phyloP scores from a whole-genome alignment of 1,139 yeast species.

The Chernovozyma sophiae-reginae region DNA sequence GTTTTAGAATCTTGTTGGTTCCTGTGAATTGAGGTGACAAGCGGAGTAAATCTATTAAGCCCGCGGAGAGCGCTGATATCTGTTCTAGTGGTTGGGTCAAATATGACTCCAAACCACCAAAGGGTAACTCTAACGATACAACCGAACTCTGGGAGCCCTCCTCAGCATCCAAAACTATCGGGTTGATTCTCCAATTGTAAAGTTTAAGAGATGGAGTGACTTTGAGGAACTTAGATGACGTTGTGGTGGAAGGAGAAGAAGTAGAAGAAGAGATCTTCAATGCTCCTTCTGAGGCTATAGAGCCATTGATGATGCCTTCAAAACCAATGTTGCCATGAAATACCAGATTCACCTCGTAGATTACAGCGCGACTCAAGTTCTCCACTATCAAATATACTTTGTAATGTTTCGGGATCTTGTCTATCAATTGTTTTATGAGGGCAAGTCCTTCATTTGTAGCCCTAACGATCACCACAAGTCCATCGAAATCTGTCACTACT shows the following conservation, averaged over 20 bases:
- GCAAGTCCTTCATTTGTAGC: conserved; percentile 16
- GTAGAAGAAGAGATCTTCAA: too few species aligned
- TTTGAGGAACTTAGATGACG: conserved; percentile 7
- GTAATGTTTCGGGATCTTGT: conserved; percentile 12
- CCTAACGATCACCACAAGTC: conserved; percentile 34
- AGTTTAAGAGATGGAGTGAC: conserved; percentile 22
- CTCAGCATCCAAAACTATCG: conserved; percentile 20
- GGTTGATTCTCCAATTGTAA: conserved; percentile 31
- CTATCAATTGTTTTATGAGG: conserved; percentile 2
- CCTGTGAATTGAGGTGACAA: conserved; percentile 14
- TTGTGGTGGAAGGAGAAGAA: conserved; percentile 7
- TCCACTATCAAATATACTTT: conserved; percentile 22
- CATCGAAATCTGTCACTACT: conserved; percentile 17
- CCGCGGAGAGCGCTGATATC: conserved; percentile 23
- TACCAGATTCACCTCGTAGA: conserved; percentile 25
- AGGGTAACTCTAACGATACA: conserved; percentile 16
- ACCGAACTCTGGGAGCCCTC: conserved; percentile 12
- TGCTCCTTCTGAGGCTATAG: background rate
- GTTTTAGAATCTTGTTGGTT: conserved; percentile 20
- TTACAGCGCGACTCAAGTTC: conserved; percentile 25
- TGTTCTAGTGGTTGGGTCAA: conserved; percentile 34
- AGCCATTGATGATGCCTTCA: background rate
- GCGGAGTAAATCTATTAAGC: conserved; percentile 22
- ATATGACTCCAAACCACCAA: conserved; percentile 25
- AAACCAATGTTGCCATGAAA: conserved; percentile 1